phyloP scores from a whole-genome alignment of 768 basidiomycete genomes.

The Boletales sp. region DNA sequence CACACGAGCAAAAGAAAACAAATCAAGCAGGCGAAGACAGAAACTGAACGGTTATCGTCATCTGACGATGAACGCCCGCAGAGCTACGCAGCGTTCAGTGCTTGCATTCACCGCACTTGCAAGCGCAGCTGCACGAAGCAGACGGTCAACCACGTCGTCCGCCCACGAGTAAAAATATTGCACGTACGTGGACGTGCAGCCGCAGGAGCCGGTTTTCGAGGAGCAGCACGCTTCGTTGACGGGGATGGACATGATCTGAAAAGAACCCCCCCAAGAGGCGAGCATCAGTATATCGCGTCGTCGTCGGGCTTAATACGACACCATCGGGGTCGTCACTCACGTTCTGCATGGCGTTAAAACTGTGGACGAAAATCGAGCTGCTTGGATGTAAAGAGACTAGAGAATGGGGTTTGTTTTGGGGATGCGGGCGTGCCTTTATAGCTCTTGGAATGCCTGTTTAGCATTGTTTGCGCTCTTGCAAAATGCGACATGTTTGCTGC shows the following conservation, averaged over 20 bases:
- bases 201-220: neutral
- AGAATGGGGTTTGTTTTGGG: neutral
- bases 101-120: conserved; percentile 15
- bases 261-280: no score
- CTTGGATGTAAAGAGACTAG: neutral
- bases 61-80: no score
- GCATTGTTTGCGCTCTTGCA: neutral
- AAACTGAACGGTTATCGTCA: no score
- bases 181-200: neutral
- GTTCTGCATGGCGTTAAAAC: conserved; percentile 7
- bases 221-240: conserved; percentile 3
- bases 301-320: neutral
- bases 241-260: conserved; percentile 1
- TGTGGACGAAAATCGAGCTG: neutral
- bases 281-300: neutral
- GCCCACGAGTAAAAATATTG: neutral
- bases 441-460: neutral
- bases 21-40: no score
- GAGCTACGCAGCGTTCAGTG: no score
- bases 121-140: conserved; percentile 5
- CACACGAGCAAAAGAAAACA: no score
- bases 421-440: neutral
- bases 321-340: neutral
- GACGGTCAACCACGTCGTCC: neutral
- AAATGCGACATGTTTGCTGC: neutral